Evolutionary conservation across 345 rosid genomes (phyloP), one percentile per base, ranked within the genome.

Genomic region (Linum lewisii): DNA sequence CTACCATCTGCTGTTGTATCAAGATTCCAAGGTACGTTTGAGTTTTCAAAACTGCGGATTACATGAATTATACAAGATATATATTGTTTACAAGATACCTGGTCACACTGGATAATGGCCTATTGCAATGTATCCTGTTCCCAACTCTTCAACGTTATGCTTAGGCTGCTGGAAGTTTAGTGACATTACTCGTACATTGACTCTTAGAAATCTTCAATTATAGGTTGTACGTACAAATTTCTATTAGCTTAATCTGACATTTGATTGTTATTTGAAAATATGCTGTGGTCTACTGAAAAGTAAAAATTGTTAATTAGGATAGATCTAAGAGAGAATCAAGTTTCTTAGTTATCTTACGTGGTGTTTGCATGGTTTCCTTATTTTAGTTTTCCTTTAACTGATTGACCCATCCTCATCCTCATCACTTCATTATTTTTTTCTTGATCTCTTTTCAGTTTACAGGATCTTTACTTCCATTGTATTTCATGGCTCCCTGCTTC

Each of bases 401-500:
- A 20, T 36, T 29, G 24, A 36, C 5, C 59, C 16, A 57, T 25
- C 36, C 24, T 32, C 21, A 34, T 56, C 59, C 22, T 61, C 57
- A 32, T 65, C 59, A 49, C 54, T 64, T 11, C 60, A 32, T 44
- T 20, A 23, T 54, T 66, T 16, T 24, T 24, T 54, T 54, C 59
- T 38, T 63, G 18, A 42, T 42, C 47, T 42, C 47, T 19, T 53
- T 72, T 79, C 86, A 93, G 99, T 89, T 72, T 93, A 84, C 86
- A 79, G 97, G 84, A 69, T 84, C 47, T 93, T 77, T 69, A 84
- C 94, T 8, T 78, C 97, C 21, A 37, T 93, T 68, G 1, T 89
- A 59, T 93, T 93, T 50, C 99, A 93, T 61, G 95, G 90, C 57
- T 93, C 99, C 3, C 57, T 93, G 73, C 84, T 93, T 72, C 97